Base-by-base conservation (phyloP, 1,139 yeast species). In the Suhomyces coccinellae region DNA sequence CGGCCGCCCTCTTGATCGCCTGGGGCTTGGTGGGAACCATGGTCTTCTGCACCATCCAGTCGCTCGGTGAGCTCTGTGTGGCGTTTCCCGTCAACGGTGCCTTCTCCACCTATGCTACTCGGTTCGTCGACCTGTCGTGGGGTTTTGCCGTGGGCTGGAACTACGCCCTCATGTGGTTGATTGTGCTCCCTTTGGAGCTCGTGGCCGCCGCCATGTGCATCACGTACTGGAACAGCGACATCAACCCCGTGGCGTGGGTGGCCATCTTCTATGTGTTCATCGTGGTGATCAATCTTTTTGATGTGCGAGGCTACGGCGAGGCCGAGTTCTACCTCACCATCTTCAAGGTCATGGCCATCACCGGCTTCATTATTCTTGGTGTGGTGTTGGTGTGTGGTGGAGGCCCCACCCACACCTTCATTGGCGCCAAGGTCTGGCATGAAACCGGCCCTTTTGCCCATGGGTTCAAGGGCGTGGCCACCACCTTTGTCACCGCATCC, bases 401-500 rank as follows among this genome's bases (percentile, higher is more conserved):
- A 27, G 77, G 78, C 11, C 54, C 57, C 27, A 66, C 65, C 33
- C 75, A 73, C 45, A 83, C 82, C 24, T 84, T 81, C 60, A 69
- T 84, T 45, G 91, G 93, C 15, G 81, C 63, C 17, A 61, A 49
- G 44, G 67, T 69, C 56, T 73, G 78, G 77, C 63, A 61, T 39
- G 43, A 65, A 31, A 76, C 77, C 2, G 78, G 77, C 9, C 61
- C 88, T 0, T 73, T 73, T 74, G 68, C 77, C 71, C 48, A 69
- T 61, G 78, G 79, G 71, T 47, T 87, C 79, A 88, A 89, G 62
- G 97, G 97, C 54, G 82, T 88, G 26, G 80, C 89, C 57, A 72
- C 87, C n/a, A 86, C 86, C 28, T 86, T 90, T 57, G 89, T 90
- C 41, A 80, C 85, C 28, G 95, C 96, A 24, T 95, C 96, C 6